Evolutionary conservation across 2,329 filamentous ascomycete species (phyloP), one percentile per base, ranked within the genome.

Genomic region (Epichloe amarillans): DNA sequence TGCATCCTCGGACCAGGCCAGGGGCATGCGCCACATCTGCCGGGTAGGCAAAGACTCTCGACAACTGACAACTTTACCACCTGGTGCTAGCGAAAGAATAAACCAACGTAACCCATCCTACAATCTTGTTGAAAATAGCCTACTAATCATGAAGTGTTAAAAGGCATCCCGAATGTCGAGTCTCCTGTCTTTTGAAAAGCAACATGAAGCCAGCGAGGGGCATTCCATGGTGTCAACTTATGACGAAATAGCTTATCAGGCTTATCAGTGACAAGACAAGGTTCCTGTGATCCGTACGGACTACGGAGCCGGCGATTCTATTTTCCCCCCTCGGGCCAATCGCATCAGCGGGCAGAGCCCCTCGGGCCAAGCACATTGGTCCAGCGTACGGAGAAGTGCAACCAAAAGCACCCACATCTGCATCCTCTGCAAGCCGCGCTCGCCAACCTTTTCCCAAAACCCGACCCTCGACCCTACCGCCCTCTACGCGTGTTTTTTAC

Each of bases 401-500:
- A 21, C 17, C 19, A 38, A 38, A 26, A 26, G 10, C 15, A 33
- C 23, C 21, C 36, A 37, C 36, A 47, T 47, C 23, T 47, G 46
- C 37, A 41, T 42, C 40, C 41, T 44, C 40, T 44, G n/a, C 38
- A 19, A 35, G 5, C 19, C 39, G 8, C 39, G 47, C 47, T 49
- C 38, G 37, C 39, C 19, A 26, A 21, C 26, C 26, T 39, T 33
- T 19, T 12, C n/a, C 33, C 40, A 19, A 35, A 14, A 14, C 39
- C 30, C 47, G 40, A 50, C 40, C 17, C 23, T 50, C 42, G 41
- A 46, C 43, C 42, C 17, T 33, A 26, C 37, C 49, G 37, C 43
- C 49, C 19, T 35, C 30, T 8, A 42, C 43, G 49, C 44, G 44
- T 50, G 37, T 46, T 48, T 43, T 38, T 43, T 46, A 42, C 35